Conservation (phyloP, 768 basidiomycete species). For the Agaricus blazei region DNA sequence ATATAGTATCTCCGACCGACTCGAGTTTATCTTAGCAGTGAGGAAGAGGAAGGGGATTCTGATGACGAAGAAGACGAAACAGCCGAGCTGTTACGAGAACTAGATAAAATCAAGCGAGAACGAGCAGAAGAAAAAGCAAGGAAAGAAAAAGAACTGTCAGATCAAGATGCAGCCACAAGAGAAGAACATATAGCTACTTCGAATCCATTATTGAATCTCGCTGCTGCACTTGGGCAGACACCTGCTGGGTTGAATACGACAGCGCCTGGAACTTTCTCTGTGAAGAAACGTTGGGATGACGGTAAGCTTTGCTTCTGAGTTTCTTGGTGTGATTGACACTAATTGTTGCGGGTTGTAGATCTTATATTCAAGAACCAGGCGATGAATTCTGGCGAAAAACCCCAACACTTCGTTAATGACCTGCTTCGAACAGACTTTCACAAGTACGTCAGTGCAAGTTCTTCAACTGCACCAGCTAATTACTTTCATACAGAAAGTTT, state of each 20-base stretch:
- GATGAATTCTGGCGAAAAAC: conserved; percentile 55
- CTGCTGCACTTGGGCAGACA: conserved; percentile 80
- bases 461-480: not conserved
- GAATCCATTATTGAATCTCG: conserved; percentile 88
- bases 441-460: conserved; percentile 48
- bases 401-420: conserved; percentile 90
- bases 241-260: conserved; percentile 67
- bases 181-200: conserved; percentile 82
- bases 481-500: conserved; percentile 61
- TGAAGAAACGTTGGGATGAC: conserved; percentile 94
- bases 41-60: conserved; percentile 44
- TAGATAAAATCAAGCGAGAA: conserved; percentile 98
- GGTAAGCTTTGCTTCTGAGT: conserved; percentile 40
- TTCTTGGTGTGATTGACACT: not conserved
- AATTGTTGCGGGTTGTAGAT: conserved; percentile 42
- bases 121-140: conserved; percentile 89
- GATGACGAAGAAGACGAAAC: conserved; percentile 85
- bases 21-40: conserved; percentile 16
- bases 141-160: conserved; percentile 72
- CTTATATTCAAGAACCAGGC: conserved; percentile 99
- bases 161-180: conserved; percentile 49
- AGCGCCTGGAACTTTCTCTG: conserved; percentile 79
- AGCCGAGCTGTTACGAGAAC: conserved; percentile 87
- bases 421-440: conserved; percentile 91
- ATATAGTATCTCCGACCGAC: no score